Percentiles rank a stretch among this genome's conserved stretches.
Evolutionary conservation across 2,329 filamentous ascomycete genomes (phyloP).

Genomic region (Elsinoe fawcettii): DNA sequence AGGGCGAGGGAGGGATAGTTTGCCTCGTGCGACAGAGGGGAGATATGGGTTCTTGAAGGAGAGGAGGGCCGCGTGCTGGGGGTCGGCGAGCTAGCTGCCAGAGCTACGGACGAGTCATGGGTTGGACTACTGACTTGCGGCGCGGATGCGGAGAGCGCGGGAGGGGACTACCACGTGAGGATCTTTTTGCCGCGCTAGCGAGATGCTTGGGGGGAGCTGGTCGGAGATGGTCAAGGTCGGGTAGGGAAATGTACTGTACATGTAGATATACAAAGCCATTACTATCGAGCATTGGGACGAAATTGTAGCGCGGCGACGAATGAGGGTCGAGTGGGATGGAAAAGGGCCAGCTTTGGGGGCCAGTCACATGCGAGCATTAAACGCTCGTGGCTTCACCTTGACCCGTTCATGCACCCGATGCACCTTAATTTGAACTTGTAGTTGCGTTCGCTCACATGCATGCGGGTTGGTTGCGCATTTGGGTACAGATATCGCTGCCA

Average conservation of each 20-base stretch:
- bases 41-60: background rate
- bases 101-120: background rate
- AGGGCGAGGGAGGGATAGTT: background rate
- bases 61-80: background rate
- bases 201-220: background rate
- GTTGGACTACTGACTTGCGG: background rate
- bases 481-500: constrained; percentile 2
- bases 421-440: background rate
- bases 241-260: background rate
- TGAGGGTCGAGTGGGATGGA: background rate
- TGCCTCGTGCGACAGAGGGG: background rate
- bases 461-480: constrained; percentile 9
- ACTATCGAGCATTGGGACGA: background rate
- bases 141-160: background rate
- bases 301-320: constrained; percentile 5
- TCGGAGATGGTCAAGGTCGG: background rate
- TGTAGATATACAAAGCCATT: background rate
- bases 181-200: background rate
- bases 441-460: background rate
- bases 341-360: background rate
- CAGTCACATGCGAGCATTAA: constrained; percentile 1
- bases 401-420: constrained; percentile 8
- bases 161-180: background rate
- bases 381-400: constrained; percentile 9
- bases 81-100: background rate